Evolutionary conservation across 2,329 filamentous ascomycete species (phyloP), one percentile per base, ranked within the genome.

Genomic region (Colletotrichum simmondsii): DNA sequence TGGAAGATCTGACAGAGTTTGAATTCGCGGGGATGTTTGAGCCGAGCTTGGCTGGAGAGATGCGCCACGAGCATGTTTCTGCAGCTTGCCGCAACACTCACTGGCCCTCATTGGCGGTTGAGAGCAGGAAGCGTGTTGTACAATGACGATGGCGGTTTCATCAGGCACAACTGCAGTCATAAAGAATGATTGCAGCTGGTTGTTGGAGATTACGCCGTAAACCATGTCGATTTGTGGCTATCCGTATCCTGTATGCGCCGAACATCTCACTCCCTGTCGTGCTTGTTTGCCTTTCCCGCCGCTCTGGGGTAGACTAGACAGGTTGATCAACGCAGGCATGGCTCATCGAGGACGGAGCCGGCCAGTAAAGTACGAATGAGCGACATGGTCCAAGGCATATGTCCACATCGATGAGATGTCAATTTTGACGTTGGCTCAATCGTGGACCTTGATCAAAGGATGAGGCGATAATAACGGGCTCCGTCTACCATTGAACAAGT

Each of bases 251-350:
- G 42, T 49, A 49, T 10, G 16, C 42, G 19, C 42, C 19, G 19
- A 49, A 49, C 24, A 37, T 32, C 11, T 32, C 35, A 22, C 42
- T 19, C 59, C 5, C 32, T 42, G 37, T 42, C 37, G 37, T 42
- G 37, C 37, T 42, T 32, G 26, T 46, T 53, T 32, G 30, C 52
- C 56, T 59, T 59, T 32, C 37, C 52, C 54, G 60, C 35, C 22
- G 30, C 54, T 4, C 54, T 60, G n/a, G 35, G 53, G 46, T 30
- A 28, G n/a, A 24, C 54, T 24, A 28, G n/a, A 24, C 54, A 42
- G 66, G 66, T 60, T 60, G 65, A 70, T 70, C 49, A 32, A 35
- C 70, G 54, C 70, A 70, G 60, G 65, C 46, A 68, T 65, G 24
- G 60, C 60, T 65, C 65, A 60, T 32, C 70, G 59, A 56, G 32